A percentile compares a stretch with the other conserved stretches of the same genome.
Conservation (phyloP, 2,329 filamentous ascomycete genomes). For the Venturia pyrina region DNA sequence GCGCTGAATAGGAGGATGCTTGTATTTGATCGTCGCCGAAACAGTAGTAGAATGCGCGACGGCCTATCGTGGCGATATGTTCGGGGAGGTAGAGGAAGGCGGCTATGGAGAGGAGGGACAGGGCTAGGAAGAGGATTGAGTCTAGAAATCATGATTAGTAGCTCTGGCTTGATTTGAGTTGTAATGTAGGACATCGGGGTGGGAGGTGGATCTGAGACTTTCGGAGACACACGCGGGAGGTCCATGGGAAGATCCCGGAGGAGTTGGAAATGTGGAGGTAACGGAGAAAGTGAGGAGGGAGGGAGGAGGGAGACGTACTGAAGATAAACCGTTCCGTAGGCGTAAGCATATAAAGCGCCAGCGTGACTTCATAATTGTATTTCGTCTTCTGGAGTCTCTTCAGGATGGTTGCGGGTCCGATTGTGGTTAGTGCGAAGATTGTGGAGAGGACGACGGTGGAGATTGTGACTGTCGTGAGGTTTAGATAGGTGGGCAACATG, state of each 20-base stretch:
- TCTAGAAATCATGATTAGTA: slow-evolving; percentile 41
- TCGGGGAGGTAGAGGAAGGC: slow-evolving; percentile 87
- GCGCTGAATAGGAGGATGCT: neutral
- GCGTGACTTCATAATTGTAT: slow-evolving; percentile 97
- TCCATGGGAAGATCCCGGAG: neutral
- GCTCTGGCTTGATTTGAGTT: no score
- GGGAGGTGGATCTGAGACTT: no score
- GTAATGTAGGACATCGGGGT: no score
- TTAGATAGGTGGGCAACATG: neutral
- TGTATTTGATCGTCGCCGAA: slow-evolving; percentile 51
- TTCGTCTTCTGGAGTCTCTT: slow-evolving; percentile 90
- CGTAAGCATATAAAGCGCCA: slow-evolving; percentile 94
- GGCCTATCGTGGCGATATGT: slow-evolving; percentile 72
- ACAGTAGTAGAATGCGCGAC: slow-evolving; percentile 90
- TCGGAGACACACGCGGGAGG: neutral
- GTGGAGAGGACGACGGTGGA: slow-evolving; percentile 28
- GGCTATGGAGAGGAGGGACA: slow-evolving; percentile 77
- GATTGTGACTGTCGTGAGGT: slow-evolving; percentile 13
- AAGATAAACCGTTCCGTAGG: slow-evolving; percentile 94
- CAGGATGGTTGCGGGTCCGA: slow-evolving; percentile 20
- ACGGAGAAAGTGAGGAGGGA: slow-evolving; percentile 6
- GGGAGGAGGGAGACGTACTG: slow-evolving; percentile 46
- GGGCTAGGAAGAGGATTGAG: slow-evolving; percentile 81
- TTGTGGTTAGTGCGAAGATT: neutral
- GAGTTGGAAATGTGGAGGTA: neutral